These are phyloP conservation scores for Parietaria judaica DNA, from an alignment of 306 rosid genomes.

Conservation along the genomic window DNA sequence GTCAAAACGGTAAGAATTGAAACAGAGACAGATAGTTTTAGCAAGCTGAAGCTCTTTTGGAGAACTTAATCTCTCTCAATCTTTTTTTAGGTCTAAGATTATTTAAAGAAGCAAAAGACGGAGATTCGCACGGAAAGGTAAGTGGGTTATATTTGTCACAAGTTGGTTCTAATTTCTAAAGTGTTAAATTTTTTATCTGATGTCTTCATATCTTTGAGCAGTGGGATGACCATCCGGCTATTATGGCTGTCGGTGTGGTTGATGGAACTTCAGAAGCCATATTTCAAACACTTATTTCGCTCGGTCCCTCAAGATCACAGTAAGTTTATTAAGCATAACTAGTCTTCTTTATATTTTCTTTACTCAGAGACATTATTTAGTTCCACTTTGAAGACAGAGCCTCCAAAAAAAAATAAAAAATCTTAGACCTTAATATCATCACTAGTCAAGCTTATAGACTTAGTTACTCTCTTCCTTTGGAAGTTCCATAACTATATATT, in stretches of 20 bases:
- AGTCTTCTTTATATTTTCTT: not conserved
- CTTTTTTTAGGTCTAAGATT: slow-evolving; percentile 54
- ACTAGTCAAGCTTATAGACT: not conserved
- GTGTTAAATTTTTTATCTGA: not conserved
- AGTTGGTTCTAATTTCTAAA: slow-evolving; percentile 13
- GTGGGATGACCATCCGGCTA: slow-evolving; percentile 79
- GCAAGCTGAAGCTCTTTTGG: not conserved
- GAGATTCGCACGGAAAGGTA: slow-evolving; percentile 59
- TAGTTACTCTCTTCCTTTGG: not conserved
- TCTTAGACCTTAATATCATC: not conserved
- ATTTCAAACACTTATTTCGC: slow-evolving; percentile 72
- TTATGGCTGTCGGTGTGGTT: slow-evolving; percentile 89
- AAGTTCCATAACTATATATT: not conserved
- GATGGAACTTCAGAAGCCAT: slow-evolving; percentile 79
- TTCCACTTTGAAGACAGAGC: not conserved
- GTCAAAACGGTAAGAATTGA: slow-evolving; percentile 60
- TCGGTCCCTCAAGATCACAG: slow-evolving; percentile 87
- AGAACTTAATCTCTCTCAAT: not conserved
- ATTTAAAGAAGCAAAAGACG: slow-evolving; percentile 74
- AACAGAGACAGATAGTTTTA: slow-evolving; percentile 1
- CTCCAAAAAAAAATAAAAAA: not conserved
- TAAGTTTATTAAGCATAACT: slow-evolving; percentile 27
- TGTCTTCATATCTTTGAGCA: slow-evolving; percentile 37
- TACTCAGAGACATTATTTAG: not conserved
- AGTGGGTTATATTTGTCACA: slow-evolving; percentile 22